phyloP scores from a whole-genome alignment of 441 rosid species.

The Jatropha multifida region DNA sequence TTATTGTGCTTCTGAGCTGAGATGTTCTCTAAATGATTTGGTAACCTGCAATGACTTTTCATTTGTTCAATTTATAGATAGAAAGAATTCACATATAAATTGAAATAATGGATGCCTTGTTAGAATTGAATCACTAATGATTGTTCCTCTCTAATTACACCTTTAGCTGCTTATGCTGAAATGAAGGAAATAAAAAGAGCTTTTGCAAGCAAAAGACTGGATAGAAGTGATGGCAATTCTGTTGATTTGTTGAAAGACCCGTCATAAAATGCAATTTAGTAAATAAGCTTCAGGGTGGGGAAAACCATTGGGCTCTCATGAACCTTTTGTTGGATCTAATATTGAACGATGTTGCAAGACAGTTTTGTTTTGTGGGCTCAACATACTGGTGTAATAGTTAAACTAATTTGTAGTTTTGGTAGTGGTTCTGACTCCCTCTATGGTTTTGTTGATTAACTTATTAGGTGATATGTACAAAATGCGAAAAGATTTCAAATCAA shows the following conservation, averaged over 20 bases:
- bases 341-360: neutral
- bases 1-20: constrained; percentile 14
- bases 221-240: neutral
- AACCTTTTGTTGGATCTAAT: neutral
- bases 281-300: neutral
- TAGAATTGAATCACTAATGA: neutral
- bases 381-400: neutral
- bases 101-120: neutral
- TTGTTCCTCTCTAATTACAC: neutral
- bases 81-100: neutral
- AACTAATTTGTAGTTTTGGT: constrained; percentile 4
- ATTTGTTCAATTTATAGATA: neutral
- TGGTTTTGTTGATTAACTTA: constrained; percentile 16
- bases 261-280: neutral
- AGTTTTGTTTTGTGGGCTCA: neutral
- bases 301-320: neutral
- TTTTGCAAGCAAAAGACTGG: neutral
- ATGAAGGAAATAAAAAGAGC: neutral
- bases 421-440: constrained; percentile 13
- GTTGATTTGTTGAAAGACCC: neutral
- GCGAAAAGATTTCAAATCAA: constrained; percentile 72
- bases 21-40: constrained; percentile 8
- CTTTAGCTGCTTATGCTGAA: neutral
- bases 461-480: constrained; percentile 81
- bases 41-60: neutral